Evolutionary conservation across 345 rosid genomes (phyloP).

Genomic region (Heritiera littoralis): DNA sequence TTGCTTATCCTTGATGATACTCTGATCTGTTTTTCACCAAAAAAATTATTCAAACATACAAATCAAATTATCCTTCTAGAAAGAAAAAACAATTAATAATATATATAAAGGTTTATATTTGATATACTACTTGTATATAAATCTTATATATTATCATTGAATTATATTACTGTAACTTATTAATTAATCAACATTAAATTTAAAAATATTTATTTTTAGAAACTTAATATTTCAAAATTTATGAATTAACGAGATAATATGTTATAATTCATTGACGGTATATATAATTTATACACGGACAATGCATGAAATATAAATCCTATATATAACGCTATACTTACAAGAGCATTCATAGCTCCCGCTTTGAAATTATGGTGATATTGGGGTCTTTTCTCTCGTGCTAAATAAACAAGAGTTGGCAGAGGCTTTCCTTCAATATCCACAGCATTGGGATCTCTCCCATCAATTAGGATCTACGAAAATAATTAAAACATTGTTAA

Average conservation of each 20-base stretch:
- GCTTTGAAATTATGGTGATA: neutral
- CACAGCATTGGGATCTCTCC: neutral
- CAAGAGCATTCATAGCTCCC: slow-evolving; percentile 27
- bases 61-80: neutral
- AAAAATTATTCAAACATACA: neutral
- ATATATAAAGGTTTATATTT: no score
- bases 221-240: no score
- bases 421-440: neutral
- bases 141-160: no score
- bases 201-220: no score
- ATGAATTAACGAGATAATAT: no score
- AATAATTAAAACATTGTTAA: neutral
- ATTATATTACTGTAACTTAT: no score
- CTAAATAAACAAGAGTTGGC: neutral
- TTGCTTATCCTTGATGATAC: slow-evolving; percentile 3
- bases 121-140: no score
- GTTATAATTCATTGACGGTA: no score
- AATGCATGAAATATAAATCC: no score
- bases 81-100: no score
- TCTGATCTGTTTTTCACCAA: neutral
- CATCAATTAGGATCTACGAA: neutral
- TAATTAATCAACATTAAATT: no score
- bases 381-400: neutral
- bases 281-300: no score
- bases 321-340: neutral